Base-by-base conservation (phyloP, 1,284 basidiomycete genomes). In the Malassezia obtusa region DNA sequence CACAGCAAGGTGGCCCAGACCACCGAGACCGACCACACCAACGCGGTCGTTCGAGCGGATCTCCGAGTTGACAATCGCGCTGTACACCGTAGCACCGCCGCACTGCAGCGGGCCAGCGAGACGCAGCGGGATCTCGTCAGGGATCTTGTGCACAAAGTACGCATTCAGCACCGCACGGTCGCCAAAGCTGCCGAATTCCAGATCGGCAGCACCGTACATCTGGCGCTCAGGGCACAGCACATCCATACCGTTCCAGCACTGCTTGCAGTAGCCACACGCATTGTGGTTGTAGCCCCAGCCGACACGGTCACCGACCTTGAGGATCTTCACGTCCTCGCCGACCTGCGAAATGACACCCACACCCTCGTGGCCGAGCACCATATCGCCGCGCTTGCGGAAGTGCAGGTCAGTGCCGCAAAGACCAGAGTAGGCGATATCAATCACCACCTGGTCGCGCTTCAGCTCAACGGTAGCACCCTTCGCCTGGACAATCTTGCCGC, bases 91-190 rank as follows among this genome's bases (percentile, higher is more conserved):
- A 15, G 71, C 57, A 33, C 77, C 77, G 9, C 76, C 75, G 54
- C 75, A 79, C 52, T 77, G 63, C 3, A 78, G 60, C n/a, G 77
- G 77, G 5, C 76, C 77, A 14, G 69, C 69, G 61, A 49, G 12
- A 52, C 59, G 58, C 25, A 71, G 59, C 33, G 63, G 58, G 17
- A 70, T 43, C 0, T 40, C 55, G 17, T 71, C 64, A 14, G 68
- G 69, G 35, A 71, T 68, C 33, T 44, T 41, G 59, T 70, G 66
- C 30, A 63, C 62, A 45, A 68, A 71, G 15, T 57, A 38, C 19
- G 64, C 58, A 33, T 62, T 54, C 39, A 71, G 49, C 49, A 71
- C 69, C 45, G 63, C 66, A 43, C 56, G 57, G 52, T 70, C 67
- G n/a, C 64, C 66, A 38, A 71, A 67, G 21, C 60, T 61, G 21